Base-by-base conservation (phyloP, 768 basidiomycete genomes). In the Boletus fagicola region DNA sequence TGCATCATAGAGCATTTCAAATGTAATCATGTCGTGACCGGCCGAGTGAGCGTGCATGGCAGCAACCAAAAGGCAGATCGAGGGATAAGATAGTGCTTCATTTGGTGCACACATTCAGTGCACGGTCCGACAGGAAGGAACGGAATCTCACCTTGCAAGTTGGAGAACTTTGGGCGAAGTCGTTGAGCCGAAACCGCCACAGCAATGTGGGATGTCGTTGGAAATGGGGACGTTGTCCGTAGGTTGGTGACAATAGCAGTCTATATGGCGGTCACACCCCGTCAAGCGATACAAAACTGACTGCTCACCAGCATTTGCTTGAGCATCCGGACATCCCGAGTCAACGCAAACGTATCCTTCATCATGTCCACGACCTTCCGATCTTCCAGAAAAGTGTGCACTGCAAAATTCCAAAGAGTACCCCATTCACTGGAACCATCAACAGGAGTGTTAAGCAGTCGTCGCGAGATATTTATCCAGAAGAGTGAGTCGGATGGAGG, bases 1-100 rank as follows among this genome's bases (percentile, higher is more conserved):
- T 33, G 79, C 78, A 51, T 92, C 90, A 59, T 88, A 80, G 9
- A 96, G 80, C 86, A 95, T 93, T 65, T 95, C 92, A 67, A 98
- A 96, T 31, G 91, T 98, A 72, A 97, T 86, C 15, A 75, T 75
- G 20, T 88, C 79, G 57, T 94, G 87, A 0, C 94, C 94, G 7
- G 84, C 83, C 11, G 85, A 86, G 26, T 84, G 75, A 5, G 85
- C 79, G 66, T 97, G 95, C 65, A 86, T 80, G 15, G 85, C 80
- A n/a, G 94, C 89, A 57, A 98, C 87, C 43, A 97, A 80, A 31
- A 96, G 79, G 66, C 92, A 94, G 20, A 93, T 72, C 3, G 83
- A 76, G 9, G 94, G 90, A 67, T 95, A 92, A 20, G 92, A 75
- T 22, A 94, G 69, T 54, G 78, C 91, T 94, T 63, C 18, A 54